phyloP scores from a whole-genome alignment of 768 basidiomycete genomes.

The Polyporus arcularius region DNA sequence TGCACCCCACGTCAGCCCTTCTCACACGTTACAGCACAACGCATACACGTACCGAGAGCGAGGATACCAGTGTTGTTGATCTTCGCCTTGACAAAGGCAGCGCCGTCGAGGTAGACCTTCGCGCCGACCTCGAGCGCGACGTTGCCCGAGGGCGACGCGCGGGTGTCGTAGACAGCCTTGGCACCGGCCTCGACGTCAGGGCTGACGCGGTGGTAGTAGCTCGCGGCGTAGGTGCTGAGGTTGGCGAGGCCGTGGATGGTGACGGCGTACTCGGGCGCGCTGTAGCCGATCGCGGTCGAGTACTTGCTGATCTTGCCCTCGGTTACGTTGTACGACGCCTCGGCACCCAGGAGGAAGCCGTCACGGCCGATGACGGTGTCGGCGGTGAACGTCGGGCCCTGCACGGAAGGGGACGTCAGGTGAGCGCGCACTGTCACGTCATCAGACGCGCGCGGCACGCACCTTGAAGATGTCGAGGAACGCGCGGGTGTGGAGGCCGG shows the following conservation, averaged over 20 bases:
- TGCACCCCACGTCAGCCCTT: constrained; percentile 26
- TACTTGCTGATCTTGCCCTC: constrained; percentile 92
- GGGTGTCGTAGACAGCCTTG: constrained; percentile 95
- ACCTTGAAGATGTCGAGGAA: constrained; percentile 95
- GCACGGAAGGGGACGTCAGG: constrained; percentile 3
- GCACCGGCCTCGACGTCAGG: constrained; percentile 92
- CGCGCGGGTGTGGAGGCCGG: constrained; percentile 90
- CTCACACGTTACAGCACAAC: neutral
- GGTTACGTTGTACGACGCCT: constrained; percentile 95
- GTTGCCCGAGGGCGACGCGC: constrained; percentile 74
- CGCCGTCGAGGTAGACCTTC: constrained; percentile 87
- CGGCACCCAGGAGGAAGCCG: constrained; percentile 95
- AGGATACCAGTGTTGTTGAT: constrained; percentile 96
- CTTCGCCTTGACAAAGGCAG: constrained; percentile 96
- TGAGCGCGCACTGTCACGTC: constrained; percentile 21
- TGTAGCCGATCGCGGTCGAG: constrained; percentile 90
- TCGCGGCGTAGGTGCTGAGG: constrained; percentile 89
- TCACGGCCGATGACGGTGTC: constrained; percentile 95
- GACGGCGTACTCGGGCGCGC: constrained; percentile 93
- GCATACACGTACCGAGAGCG: constrained; percentile 60
- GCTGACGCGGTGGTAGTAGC: constrained; percentile 97
- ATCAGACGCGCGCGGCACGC: constrained; percentile 23
- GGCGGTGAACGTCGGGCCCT: constrained; percentile 97
- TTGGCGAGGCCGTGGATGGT: constrained; percentile 95
- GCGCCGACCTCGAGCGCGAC: constrained; percentile 93